These are phyloP conservation scores for Cucurbita maxima DNA, from an alignment of 306 rosid genomes.

Conservation along the genomic window DNA sequence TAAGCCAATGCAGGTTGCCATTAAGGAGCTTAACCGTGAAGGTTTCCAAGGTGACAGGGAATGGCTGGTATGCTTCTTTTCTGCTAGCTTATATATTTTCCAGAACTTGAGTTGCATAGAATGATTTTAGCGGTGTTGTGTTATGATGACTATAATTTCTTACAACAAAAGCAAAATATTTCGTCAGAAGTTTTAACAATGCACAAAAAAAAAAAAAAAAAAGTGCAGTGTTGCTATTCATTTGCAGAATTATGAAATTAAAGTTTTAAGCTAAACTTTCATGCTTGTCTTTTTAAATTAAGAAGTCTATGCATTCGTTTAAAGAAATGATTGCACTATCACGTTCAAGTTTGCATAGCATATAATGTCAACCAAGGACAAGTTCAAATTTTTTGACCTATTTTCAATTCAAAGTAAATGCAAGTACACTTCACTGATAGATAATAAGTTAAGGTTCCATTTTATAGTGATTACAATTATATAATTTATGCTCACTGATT, in stretches of 20 bases:
- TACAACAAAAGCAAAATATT: not conserved
- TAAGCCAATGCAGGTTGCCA: conserved; percentile 54
- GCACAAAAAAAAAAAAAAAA: not conserved
- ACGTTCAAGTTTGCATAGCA: not conserved
- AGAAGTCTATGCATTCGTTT: not conserved
- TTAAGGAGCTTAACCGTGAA: conserved; percentile 91
- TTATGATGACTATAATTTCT: not conserved
- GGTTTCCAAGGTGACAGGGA: conserved; percentile 98
- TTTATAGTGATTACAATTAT: not conserved
- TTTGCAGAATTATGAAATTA: not conserved
- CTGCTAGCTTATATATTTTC: conserved; percentile 1
- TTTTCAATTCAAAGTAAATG: not conserved
- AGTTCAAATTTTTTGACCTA: not conserved
- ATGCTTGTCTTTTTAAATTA: not conserved
- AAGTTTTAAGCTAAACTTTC: not conserved
- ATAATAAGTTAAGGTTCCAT: not conserved
- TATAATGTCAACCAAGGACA: not conserved
- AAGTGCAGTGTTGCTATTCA: not conserved
- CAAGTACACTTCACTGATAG: not conserved
- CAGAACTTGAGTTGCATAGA: not conserved
- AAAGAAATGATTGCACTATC: not conserved
- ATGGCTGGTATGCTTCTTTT: conserved; percentile 64
- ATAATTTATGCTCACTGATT: not conserved
- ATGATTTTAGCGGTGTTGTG: not conserved
- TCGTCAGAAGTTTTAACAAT: not conserved